Conservation (phyloP, 495 filamentous ascomycete genomes). For the Daldinia concentrica region DNA sequence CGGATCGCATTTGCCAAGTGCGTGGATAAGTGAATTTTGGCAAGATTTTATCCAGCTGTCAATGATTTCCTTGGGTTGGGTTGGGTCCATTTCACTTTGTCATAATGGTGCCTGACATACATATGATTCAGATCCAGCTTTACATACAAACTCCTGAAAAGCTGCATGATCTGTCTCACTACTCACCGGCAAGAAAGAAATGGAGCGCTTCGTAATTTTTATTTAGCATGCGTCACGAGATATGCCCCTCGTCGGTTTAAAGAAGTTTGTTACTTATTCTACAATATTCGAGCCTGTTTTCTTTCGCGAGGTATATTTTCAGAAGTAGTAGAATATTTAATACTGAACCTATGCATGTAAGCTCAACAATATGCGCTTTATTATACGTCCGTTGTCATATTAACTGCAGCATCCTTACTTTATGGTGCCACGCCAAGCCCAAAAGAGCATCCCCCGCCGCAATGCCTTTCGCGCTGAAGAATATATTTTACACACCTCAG, state of each 20-base stretch:
- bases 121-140: neutral
- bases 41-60: neutral
- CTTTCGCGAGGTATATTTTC: neutral
- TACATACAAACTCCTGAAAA: neutral
- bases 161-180: neutral
- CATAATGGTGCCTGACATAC: neutral
- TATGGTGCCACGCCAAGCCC: neutral
- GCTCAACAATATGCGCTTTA: no score
- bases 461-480: slow-evolving; percentile 20
- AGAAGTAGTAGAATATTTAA: neutral
- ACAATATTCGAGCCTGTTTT: neutral
- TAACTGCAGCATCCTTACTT: neutral
- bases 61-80: neutral
- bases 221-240: neutral
- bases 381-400: neutral
- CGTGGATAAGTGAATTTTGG: neutral
- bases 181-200: neutral
- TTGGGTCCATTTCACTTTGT: neutral
- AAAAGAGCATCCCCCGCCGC: neutral
- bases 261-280: neutral
- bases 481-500: slow-evolving; percentile 11
- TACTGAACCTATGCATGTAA: neutral
- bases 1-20: neutral
- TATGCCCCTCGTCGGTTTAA: neutral
- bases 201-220: neutral